Base-by-base conservation (phyloP, 2,329 filamentous ascomycete species). In the Sordariomycetes sp. region DNA sequence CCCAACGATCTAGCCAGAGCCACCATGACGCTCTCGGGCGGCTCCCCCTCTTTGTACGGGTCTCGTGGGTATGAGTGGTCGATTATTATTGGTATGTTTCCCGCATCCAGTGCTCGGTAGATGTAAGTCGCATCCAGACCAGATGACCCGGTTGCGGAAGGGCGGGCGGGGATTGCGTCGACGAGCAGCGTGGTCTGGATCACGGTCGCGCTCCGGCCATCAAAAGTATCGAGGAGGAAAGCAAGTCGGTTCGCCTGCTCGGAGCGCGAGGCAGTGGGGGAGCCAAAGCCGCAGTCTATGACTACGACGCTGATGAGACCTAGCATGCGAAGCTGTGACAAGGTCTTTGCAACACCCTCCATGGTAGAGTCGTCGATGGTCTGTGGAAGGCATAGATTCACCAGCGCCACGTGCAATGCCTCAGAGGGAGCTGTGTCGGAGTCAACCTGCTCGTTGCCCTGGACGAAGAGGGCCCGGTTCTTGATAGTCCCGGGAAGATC, bases 271-370 rank as follows among this genome's bases (percentile, higher is more conserved):
- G 74, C 61, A 28, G 70, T 68, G 59, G 66, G 59, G 59, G 69
- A 73, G 28, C 77, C 73, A 24, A 66, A 69, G 54, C 79, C 76
- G 56, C 86, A 88, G 65, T 97, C 93, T 10, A 97, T 75, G 1
- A 97, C 87, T 0, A 99, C 82, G 22, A 92, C 83, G 60, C 90
- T 91, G 55, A 84, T 79, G 63, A 99, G 80, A 2, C 94, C 93
- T 16, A 99, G 79, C 57, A 87, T 85, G 46, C 85, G 83, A 55
- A 99, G 82, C 69, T 96, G 93, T 34, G 86, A 86, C 48, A 99
- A 73, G 0, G 94, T 97, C 68, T 87, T 85, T 5, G 87, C 90
- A 59, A 97, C 83, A 1, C 90, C 92, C 53, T 80, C 72, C 12
- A 97, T 69, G 0, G 83, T 88, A 1, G 76, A 72, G 60, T 91